Conservation (phyloP, 495 filamentous ascomycete genomes). For the Lasiosphaeris hirsuta region DNA sequence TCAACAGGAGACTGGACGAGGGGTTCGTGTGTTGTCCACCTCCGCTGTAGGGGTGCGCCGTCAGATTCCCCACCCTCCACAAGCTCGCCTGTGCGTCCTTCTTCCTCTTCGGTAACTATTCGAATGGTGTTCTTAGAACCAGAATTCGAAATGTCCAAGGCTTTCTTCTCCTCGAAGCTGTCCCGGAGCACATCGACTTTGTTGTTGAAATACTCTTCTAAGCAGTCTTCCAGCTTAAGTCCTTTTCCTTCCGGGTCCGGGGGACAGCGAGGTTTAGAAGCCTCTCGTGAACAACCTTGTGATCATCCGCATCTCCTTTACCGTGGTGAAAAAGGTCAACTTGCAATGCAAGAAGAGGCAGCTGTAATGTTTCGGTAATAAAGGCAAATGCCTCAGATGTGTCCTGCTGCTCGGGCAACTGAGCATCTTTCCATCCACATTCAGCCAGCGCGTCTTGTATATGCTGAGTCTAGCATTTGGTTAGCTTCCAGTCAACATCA, state of each 20-base stretch:
- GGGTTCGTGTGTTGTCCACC: constrained; percentile 31
- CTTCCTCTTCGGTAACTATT: constrained; percentile 33
- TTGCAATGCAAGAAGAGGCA: constrained; percentile 86
- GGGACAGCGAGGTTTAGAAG: constrained; percentile 85
- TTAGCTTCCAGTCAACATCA: constrained; percentile 30
- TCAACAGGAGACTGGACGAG: constrained; percentile 22
- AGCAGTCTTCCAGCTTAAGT: constrained; percentile 80
- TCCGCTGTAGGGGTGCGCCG: constrained; percentile 18
- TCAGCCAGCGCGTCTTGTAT: constrained; percentile 79
- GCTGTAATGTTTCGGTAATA: constrained; percentile 80
- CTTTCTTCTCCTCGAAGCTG: constrained; percentile 54
- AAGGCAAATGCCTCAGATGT: constrained; percentile 93
- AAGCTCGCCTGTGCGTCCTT: constrained; percentile 8
- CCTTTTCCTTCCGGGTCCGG: constrained; percentile 56
- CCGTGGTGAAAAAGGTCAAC: constrained; percentile 94
- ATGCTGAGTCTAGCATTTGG: constrained; percentile 61
- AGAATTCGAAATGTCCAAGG: constrained; percentile 7
- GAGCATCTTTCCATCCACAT: constrained; percentile 89
- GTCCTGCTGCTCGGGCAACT: constrained; percentile 76
- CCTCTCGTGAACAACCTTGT: constrained; percentile 89
- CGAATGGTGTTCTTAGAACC: constrained; percentile 35
- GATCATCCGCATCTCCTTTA: constrained; percentile 78
- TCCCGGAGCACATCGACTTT: constrained; percentile 84
- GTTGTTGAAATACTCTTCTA: constrained; percentile 95
- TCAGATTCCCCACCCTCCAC: constrained; percentile 12